Evolutionary conservation across 1,284 basidiomycete genomes (phyloP).

Genomic region (Malassezia equina): DNA sequence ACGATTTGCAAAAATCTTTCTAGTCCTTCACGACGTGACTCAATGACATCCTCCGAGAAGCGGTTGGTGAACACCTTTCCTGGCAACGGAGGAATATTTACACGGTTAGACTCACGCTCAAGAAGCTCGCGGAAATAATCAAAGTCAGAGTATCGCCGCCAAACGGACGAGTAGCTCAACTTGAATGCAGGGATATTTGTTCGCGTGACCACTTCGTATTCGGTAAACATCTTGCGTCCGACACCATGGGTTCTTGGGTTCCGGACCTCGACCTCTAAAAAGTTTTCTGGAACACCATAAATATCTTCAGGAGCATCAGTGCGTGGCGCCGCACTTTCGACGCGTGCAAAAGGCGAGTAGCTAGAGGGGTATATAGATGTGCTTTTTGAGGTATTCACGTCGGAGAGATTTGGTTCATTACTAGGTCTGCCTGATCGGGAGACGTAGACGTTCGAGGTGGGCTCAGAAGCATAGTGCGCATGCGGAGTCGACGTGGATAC

Average conservation of each 20-base stretch:
- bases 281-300: slow-evolving; percentile 80
- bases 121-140: slow-evolving; percentile 97
- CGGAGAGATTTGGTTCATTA: background rate
- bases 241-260: slow-evolving; percentile 84
- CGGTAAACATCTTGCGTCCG: slow-evolving; percentile 88
- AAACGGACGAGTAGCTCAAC: slow-evolving; percentile 82
- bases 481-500: background rate
- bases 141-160: slow-evolving; percentile 93
- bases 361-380: slow-evolving; percentile 19
- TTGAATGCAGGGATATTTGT: slow-evolving; percentile 99
- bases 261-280: slow-evolving; percentile 92
- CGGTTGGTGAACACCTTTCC: slow-evolving; percentile 64
- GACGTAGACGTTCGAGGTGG: background rate
- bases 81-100: slow-evolving; percentile 91
- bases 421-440: background rate
- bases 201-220: slow-evolving; percentile 96
- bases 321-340: slow-evolving; percentile 31
- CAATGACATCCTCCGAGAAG: slow-evolving; percentile 96
- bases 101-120: slow-evolving; percentile 87
- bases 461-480: background rate
- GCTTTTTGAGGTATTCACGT: background rate
- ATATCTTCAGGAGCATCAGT: slow-evolving; percentile 67
- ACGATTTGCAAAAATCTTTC: slow-evolving; percentile 93
- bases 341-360: slow-evolving; percentile 45
- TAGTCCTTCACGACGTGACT: slow-evolving; percentile 76